Evolutionary conservation across 176 grass and related monocot species (phyloP), one percentile per base, ranked within the genome.

Genomic region (Stipa capillata): DNA sequence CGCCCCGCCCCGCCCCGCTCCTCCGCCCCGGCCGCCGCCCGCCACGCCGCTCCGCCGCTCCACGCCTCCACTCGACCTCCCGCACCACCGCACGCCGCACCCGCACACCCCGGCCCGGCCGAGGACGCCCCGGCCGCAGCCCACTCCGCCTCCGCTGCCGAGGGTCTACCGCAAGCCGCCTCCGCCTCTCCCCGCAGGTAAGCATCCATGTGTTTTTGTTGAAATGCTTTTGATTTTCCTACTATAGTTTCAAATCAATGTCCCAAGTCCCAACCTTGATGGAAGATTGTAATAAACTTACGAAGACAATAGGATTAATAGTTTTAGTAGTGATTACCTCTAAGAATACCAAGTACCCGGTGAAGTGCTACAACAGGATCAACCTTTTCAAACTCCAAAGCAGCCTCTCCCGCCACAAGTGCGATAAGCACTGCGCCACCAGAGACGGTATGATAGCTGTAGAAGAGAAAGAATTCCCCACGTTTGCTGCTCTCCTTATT

Each of bases 391-490:
- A 97, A 97, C 17, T 82, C 85, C 81, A 90, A 60, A 42, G 95
- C 89, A 72, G 95, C 92, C 77, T 94, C 89, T 86, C 95, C 95
- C 1, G 95, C 95, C 15, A 97, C 90, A 63, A 97, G 91, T 27
- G 95, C 95, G 7, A 94, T 80, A 70, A 97, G 89, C 61, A 97
- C 92, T 0, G 92, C 78, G 0, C 91, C 94, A 14, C 95, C 95
- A 84, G 95, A 91, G 51, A 97, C 92, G 34, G 89, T 97, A 73
- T 97, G 95, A 54, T 97, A 97, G 73, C 89, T 87, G 37, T 97
- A 97, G 73, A 97, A 97, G 61, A 97, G 89, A 69, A 94, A 97
- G 59, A 90, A 97, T 64, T 97, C 89, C 5, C 95, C 95, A 36
- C 95, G 89, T 64, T 92, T 97, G 74, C 68, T 83, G 28, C 57